phyloP scores from a whole-genome alignment of 2,329 filamentous ascomycete species.

The Stachybotrys elegans region DNA sequence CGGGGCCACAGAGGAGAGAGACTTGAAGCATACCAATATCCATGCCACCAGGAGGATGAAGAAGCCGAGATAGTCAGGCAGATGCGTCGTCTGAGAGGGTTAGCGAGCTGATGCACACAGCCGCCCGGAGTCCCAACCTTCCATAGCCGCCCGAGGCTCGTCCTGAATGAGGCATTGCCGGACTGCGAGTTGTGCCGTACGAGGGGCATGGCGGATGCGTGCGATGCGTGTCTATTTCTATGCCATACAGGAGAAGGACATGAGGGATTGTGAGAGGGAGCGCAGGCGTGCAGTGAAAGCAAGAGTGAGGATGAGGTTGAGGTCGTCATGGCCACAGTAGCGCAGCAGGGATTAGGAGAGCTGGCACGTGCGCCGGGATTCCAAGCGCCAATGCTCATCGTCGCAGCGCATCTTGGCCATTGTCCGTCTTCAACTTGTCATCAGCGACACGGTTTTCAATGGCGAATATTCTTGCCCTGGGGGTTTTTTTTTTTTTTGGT shows the following conservation, averaged over 20 bases:
- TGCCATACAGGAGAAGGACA: background rate
- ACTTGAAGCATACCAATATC: conserved; percentile 43
- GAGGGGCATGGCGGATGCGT: conserved; percentile 17
- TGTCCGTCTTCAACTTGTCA: too few species aligned
- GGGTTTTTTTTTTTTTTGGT: too few species aligned
- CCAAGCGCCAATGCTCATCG: too few species aligned
- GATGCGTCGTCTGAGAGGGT: conserved; percentile 65
- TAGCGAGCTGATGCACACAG: background rate
- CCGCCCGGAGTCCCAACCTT: conserved; percentile 27
- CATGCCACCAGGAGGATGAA: conserved; percentile 63
- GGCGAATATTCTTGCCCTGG: too few species aligned
- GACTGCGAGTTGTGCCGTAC: conserved; percentile 8
- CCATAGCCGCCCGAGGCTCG: conserved; percentile 41
- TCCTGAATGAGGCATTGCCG: conserved; percentile 16
- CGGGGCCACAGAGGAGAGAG: background rate
- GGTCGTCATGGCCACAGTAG: too few species aligned
- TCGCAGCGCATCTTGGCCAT: too few species aligned
- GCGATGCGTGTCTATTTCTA: background rate
- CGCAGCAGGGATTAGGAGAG: too few species aligned
- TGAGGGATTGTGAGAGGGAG: too few species aligned
- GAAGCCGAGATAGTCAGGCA: conserved; percentile 82
- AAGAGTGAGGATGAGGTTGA: background rate
- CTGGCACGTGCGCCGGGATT: too few species aligned
- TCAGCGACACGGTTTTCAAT: too few species aligned
- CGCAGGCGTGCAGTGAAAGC: background rate